A percentile compares a stretch with the other conserved stretches of the same genome.
phyloP scores from a whole-genome alignment of 148 eudicot genomes.

The Camellia lanceoleosa region DNA sequence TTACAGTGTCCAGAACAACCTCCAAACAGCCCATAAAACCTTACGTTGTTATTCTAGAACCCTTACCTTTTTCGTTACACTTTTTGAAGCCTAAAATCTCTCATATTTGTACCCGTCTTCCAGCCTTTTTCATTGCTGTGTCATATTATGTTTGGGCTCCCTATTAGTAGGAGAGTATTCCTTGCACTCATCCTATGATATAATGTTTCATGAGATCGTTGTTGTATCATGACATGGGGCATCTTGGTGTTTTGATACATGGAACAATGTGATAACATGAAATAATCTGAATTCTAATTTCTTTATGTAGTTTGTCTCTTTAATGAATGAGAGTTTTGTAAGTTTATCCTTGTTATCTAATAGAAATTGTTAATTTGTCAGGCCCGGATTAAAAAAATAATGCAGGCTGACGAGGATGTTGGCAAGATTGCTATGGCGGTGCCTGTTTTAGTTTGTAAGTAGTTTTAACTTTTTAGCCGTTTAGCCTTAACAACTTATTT shows the following conservation, averaged over 20 bases:
- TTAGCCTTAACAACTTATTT: not conserved
- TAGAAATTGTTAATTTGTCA: constrained; percentile 17
- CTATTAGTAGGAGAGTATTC: not conserved
- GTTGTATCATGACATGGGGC: no score
- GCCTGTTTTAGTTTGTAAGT: constrained; percentile 94
- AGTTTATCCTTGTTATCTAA: no score
- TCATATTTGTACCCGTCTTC: no score
- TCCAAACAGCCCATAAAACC: no score
- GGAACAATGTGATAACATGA: not conserved
- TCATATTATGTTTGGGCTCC: not conserved
- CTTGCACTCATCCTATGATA: no score
- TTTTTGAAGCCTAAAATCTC: no score
- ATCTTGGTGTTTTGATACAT: not conserved
- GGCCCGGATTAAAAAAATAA: constrained; percentile 96
- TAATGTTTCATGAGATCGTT: not conserved
- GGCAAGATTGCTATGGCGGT: constrained; percentile 99
- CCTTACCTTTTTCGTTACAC: no score
- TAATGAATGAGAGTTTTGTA: no score
- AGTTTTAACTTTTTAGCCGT: not conserved
- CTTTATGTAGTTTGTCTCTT: not conserved
- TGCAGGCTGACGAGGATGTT: constrained; percentile 99
- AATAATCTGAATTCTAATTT: not conserved
- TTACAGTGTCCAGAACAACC: no score
- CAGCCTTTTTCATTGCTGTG: no score
- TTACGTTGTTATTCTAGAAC: no score